phyloP scores from a whole-genome alignment of 768 basidiomycete genomes.

The Trametes maxima region DNA sequence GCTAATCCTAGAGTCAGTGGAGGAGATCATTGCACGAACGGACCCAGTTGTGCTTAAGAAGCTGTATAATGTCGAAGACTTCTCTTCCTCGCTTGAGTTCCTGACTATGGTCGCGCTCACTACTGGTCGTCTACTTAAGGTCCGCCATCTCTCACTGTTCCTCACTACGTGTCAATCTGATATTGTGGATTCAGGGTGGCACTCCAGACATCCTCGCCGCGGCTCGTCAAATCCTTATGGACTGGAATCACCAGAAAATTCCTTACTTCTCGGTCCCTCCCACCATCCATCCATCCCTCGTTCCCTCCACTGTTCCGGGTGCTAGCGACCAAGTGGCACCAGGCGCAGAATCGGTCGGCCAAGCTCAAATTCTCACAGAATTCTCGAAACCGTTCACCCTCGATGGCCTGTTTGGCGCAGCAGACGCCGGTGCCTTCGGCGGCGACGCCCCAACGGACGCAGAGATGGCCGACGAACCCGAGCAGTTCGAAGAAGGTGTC shows the following conservation, averaged over 20 bases:
- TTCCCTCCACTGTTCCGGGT: slow-evolving; percentile 51
- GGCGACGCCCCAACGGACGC: slow-evolving; percentile 33
- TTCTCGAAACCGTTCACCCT: slow-evolving; percentile 81
- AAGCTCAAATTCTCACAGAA: slow-evolving; percentile 72
- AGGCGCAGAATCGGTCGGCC: slow-evolving; percentile 79
- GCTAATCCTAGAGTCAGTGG: slow-evolving; percentile 54
- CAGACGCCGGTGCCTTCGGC: slow-evolving; percentile 81
- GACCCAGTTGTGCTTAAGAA: slow-evolving; percentile 70
- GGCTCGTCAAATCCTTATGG: slow-evolving; percentile 78
- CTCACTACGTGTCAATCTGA: neutral
- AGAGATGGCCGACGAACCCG: slow-evolving; percentile 35
- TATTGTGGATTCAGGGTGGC: slow-evolving; percentile 62
- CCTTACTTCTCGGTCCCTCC: slow-evolving; percentile 87
- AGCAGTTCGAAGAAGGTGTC: slow-evolving; percentile 33
- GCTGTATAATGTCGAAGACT: slow-evolving; percentile 84
- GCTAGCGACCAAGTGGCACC: slow-evolving; percentile 53
- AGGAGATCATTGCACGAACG: slow-evolving; percentile 81
- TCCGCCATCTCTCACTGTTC: slow-evolving; percentile 27
- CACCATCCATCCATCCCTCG: slow-evolving; percentile 70
- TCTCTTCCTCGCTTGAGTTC: slow-evolving; percentile 74
- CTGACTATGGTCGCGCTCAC: slow-evolving; percentile 87
- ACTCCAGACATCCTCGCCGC: slow-evolving; percentile 85
- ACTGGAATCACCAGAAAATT: slow-evolving; percentile 98
- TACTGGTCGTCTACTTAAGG: slow-evolving; percentile 84
- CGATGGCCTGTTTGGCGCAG: slow-evolving; percentile 77